Evolutionary conservation across 2,329 filamentous ascomycete species (phyloP).

Genomic region (Pseudogymnoascus pannorum): DNA sequence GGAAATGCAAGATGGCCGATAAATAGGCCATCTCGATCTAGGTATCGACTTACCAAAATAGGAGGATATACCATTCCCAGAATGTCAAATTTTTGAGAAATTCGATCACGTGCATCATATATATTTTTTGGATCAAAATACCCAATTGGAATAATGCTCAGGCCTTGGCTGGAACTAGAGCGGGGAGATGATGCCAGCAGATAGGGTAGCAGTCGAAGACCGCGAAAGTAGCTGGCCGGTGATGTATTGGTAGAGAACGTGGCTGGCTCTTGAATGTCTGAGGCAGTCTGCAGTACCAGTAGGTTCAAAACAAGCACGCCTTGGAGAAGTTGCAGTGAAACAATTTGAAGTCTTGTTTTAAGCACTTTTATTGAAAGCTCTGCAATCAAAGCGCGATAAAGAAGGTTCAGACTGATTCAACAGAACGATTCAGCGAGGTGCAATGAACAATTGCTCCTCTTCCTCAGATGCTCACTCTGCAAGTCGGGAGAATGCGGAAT

Average conservation of each 20-base stretch:
- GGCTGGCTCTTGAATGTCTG: background rate
- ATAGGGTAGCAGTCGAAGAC: background rate
- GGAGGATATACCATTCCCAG: slow-evolving; percentile 9
- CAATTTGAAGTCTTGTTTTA: background rate
- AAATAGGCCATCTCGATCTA: background rate
- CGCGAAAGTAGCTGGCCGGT: background rate
- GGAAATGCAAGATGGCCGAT: background rate
- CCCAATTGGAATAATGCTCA: background rate
- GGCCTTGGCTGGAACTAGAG: background rate
- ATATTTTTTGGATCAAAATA: background rate
- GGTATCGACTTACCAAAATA: slow-evolving; percentile 6
- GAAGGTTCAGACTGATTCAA: background rate
- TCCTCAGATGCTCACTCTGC: background rate
- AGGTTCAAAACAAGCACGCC: background rate
- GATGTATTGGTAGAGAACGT: background rate
- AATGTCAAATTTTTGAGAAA: slow-evolving; percentile 9
- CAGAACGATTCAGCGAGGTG: background rate
- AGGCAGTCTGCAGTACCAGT: background rate
- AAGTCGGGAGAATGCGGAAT: background rate
- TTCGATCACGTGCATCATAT: slow-evolving; percentile 4
- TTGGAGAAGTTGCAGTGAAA: background rate
- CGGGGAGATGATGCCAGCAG: background rate
- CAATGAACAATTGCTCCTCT: background rate
- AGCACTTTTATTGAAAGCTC: background rate
- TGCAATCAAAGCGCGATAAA: background rate